A percentile compares a stretch with the other conserved stretches of the same genome.
These are phyloP conservation scores for Cryomyces antarcticus DNA, from an alignment of 495 filamentous ascomycete genomes.

Conservation along the genomic window DNA sequence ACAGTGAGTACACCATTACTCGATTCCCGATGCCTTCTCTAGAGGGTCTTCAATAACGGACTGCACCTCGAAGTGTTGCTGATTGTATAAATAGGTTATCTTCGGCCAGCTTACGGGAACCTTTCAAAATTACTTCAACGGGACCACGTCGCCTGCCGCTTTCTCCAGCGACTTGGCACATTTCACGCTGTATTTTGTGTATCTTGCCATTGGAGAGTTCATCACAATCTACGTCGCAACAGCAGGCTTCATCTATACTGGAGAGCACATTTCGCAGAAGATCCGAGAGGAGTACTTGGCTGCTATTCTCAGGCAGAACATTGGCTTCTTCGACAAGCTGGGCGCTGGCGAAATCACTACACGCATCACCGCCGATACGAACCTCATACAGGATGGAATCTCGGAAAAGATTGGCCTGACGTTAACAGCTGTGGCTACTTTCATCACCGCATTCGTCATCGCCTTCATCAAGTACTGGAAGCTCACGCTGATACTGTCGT, in stretches of 20 bases:
- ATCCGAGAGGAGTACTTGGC: constrained; percentile 68
- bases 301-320: constrained; percentile 75
- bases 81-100: constrained; percentile 24
- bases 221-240: constrained; percentile 61
- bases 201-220: constrained; percentile 75
- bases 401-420: constrained; percentile 73
- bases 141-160: constrained; percentile 22
- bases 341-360: constrained; percentile 87
- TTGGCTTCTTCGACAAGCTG: constrained; percentile 80
- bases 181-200: constrained; percentile 74
- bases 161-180: constrained; percentile 41
- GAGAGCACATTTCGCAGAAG: constrained; percentile 71
- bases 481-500: constrained; percentile 62
- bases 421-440: constrained; percentile 52
- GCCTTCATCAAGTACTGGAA: constrained; percentile 74
- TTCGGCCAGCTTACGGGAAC: constrained; percentile 57
- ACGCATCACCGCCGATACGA: constrained; percentile 78
- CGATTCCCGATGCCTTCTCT: neutral
- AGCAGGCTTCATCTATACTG: constrained; percentile 81
- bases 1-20: constrained; percentile 30
- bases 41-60: too few relatives aligned
- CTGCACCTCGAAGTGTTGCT: neutral
- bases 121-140: constrained; percentile 44
- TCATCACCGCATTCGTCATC: constrained; percentile 75
- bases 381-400: constrained; percentile 71